Base-by-base conservation (phyloP, 805 yeast species). In the Hanseniaspora vineae region DNA sequence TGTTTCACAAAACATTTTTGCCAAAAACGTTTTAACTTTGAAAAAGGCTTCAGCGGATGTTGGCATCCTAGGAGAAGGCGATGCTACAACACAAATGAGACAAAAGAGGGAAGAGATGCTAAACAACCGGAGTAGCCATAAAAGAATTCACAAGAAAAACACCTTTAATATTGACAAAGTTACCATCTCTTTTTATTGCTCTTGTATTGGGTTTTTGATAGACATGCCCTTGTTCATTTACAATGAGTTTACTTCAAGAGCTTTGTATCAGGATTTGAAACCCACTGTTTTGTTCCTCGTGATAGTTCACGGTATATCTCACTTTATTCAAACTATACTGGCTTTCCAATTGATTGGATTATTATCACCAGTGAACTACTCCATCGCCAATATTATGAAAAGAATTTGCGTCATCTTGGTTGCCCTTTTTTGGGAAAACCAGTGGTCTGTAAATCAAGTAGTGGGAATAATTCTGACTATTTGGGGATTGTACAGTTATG, bases 1-100 rank as follows among this genome's bases (percentile, higher is more conserved):
- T 63, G 94, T 84, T 12, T 69, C 80, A 9, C 94, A 84, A 58
- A 84, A 83, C 58, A 81, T 84, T 47, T 83, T 81, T 66, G 88
- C 90, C n/a, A 84, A 84, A 58, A 77, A 73, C 53, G 74, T 81
- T 46, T 64, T 84, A 46, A 81, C 89, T 1, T 65, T 71, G 47
- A 72, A 70, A 46, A 60, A 60, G n/a, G 53, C 50, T 12, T n/a
- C 40, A 14, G 19, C n/a, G n/a, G 52, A 49, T 12, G 52, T 47
- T 13, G 57, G 56, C 6, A 50, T 60, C 13, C 44, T 37, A 15
- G 40, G 40, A 6, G 19, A n/a, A n/a, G 11, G 19, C 17, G 60
- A 23, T 23, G 29, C 29, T 23, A 23, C 29, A 23, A 8, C 29
- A 23, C 29, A 23, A 8, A 23, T 23, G 29, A 23, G 29, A 47